phyloP scores from a whole-genome alignment of 2,329 filamentous ascomycete genomes.

The Aspergillus costaricaensis region DNA sequence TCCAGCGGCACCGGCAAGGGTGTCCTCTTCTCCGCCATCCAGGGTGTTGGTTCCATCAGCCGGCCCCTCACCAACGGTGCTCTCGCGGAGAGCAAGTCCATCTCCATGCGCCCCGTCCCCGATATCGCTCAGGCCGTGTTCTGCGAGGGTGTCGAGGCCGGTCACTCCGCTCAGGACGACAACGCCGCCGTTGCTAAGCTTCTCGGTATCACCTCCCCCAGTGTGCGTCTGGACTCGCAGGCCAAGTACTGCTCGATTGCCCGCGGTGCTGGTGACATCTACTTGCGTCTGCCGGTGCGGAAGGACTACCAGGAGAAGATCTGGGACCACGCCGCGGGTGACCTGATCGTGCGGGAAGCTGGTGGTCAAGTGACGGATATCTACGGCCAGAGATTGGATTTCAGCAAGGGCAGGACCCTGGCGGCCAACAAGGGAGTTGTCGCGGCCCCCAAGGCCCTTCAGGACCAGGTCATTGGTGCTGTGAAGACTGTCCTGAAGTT shows the following conservation, averaged over 20 bases:
- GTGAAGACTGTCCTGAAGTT: conserved; percentile 75
- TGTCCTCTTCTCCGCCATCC: conserved; percentile 83
- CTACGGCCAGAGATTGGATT: conserved; percentile 80
- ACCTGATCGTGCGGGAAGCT: conserved; percentile 90
- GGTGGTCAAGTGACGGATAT: conserved; percentile 91
- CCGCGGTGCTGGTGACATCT: conserved; percentile 89
- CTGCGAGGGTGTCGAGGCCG: conserved; percentile 94
- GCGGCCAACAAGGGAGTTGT: conserved; percentile 91
- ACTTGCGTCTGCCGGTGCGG: conserved; percentile 82
- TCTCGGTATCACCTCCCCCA: conserved; percentile 84
- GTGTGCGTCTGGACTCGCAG: conserved; percentile 95
- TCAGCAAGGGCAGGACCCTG: conserved; percentile 81
- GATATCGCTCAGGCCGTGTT: conserved; percentile 82
- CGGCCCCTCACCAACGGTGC: conserved; percentile 64
- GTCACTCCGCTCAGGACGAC: conserved; percentile 85
- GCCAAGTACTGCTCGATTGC: conserved; percentile 97
- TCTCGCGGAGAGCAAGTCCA: conserved; percentile 57
- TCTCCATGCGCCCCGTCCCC: conserved; percentile 75
- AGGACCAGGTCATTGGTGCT: conserved; percentile 73
- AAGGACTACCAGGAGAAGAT: conserved; percentile 97
- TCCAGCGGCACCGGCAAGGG: conserved; percentile 75
- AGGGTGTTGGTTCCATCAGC: conserved; percentile 77
- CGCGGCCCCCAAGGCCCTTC: conserved; percentile 76
- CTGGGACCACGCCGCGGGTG: conserved; percentile 97
- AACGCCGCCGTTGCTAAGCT: conserved; percentile 80